Percentiles rank a stretch among this genome's conserved stretches.
Evolutionary conservation across 768 basidiomycete genomes (phyloP).

Genomic region (Trametopsis cervina): DNA sequence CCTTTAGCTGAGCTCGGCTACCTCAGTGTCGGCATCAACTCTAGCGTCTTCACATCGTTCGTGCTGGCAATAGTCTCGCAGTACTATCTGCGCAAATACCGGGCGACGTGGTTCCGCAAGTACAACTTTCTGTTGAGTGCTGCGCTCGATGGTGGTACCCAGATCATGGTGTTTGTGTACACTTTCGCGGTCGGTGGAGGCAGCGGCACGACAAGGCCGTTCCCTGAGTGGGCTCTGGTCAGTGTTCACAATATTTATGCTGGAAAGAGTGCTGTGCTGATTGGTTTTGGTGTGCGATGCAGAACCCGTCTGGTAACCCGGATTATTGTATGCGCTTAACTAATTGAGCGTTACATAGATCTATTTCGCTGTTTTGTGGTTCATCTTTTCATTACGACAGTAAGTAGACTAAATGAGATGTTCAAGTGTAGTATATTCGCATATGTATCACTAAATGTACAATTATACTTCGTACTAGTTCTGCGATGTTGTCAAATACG

Average conservation of each 20-base stretch:
- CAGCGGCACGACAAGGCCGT: slow-evolving; percentile 12
- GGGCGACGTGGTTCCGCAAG: slow-evolving; percentile 41
- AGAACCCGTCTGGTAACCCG: slow-evolving; percentile 21
- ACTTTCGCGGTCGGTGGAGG: slow-evolving; percentile 22
- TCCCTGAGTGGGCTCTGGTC: slow-evolving; percentile 20
- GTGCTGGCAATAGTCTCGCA: slow-evolving; percentile 36
- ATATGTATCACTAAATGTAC: too few relatives aligned
- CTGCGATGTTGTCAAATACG: too few relatives aligned
- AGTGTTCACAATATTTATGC: not conserved
- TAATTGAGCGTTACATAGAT: not conserved
- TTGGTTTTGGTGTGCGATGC: not conserved
- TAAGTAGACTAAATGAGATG: too few relatives aligned
- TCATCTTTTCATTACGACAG: too few relatives aligned
- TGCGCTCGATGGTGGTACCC: slow-evolving; percentile 46
- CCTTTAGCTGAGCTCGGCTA: slow-evolving; percentile 35
- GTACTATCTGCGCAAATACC: slow-evolving; percentile 35
- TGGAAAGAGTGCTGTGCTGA: not conserved
- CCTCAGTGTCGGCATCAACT: slow-evolving; percentile 50
- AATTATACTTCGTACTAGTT: too few relatives aligned
- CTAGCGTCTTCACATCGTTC: slow-evolving; percentile 39
- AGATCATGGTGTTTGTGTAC: slow-evolving; percentile 30
- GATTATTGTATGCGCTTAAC: slow-evolving; percentile 18
- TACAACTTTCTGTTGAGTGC: slow-evolving; percentile 48
- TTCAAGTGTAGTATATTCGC: too few relatives aligned
- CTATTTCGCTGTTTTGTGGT: too few relatives aligned